phyloP scores from a whole-genome alignment of 768 basidiomycete genomes.

The Clavaria fumosa region DNA sequence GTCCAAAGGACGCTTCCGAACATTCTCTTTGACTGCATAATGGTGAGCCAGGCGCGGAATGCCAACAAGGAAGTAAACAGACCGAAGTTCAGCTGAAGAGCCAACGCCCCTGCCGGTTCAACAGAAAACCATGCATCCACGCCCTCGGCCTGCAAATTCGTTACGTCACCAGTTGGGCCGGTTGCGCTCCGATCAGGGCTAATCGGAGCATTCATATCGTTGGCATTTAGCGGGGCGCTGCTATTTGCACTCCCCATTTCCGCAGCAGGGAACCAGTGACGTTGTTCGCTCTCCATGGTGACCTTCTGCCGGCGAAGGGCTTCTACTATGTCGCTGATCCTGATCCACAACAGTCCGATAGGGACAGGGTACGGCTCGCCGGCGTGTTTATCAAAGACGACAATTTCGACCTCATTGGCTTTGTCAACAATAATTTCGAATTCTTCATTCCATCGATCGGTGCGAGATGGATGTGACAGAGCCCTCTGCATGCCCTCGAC shows the following conservation, averaged over 20 bases:
- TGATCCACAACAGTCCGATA: slow-evolving; percentile 90
- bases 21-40: slow-evolving; percentile 94
- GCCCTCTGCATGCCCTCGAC: slow-evolving; percentile 92
- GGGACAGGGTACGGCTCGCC: slow-evolving; percentile 71
- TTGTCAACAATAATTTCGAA: slow-evolving; percentile 96
- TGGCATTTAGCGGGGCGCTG: slow-evolving; percentile 19
- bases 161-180: slow-evolving; percentile 19
- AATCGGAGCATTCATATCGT: slow-evolving; percentile 34
- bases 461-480: slow-evolving; percentile 82
- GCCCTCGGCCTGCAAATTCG: slow-evolving; percentile 45
- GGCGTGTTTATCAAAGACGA: slow-evolving; percentile 83
- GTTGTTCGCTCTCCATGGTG: slow-evolving; percentile 68
- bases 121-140: slow-evolving; percentile 96
- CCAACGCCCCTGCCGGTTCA: slow-evolving; percentile 91
- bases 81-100: slow-evolving; percentile 86
- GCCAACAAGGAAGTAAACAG: no score
- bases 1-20: slow-evolving; percentile 90
- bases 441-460: slow-evolving; percentile 95
- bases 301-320: slow-evolving; percentile 87
- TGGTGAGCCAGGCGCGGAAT: no score
- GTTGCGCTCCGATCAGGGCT: slow-evolving; percentile 33
- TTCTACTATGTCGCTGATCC: slow-evolving; percentile 87
- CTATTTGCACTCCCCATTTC: slow-evolving; percentile 54
- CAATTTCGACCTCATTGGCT: slow-evolving; percentile 95
- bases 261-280: slow-evolving; percentile 91